A percentile compares a stretch with the other conserved stretches of the same genome.
Evolutionary conservation across 2,329 filamentous ascomycete genomes (phyloP).

Genomic region (Botrytis fabae): DNA sequence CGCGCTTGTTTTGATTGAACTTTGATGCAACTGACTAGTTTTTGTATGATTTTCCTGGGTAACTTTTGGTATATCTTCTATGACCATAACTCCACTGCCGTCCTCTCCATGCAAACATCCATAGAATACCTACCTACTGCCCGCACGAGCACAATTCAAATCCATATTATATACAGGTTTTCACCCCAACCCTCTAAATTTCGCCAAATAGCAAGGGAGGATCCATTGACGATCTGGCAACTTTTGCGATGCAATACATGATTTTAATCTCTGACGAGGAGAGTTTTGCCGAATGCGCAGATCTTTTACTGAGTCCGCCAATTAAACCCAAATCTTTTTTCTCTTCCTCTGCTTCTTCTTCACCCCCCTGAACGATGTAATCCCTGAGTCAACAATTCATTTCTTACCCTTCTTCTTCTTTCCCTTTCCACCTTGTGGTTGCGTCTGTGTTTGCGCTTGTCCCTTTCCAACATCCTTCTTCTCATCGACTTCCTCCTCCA

Average conservation of each 20-base stretch:
- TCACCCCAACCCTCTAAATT: background rate
- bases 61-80: background rate
- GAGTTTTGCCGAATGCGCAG: background rate
- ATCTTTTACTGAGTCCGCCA: background rate
- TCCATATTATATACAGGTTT: background rate
- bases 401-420: constrained; percentile 74
- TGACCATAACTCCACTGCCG: background rate
- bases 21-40: background rate
- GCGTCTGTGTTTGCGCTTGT: constrained; percentile 42
- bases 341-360: background rate
- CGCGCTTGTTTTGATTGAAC: background rate
- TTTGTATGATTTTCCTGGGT: background rate
- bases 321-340: background rate
- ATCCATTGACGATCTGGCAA: background rate
- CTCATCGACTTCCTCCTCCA: constrained; percentile 45
- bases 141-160: background rate
- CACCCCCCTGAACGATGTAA: background rate
- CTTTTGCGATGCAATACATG: background rate
- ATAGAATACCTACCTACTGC: background rate
- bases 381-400: constrained; percentile 44
- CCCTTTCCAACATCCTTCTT: constrained; percentile 39
- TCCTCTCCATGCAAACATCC: constrained; percentile 16
- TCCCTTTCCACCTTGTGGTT: constrained; percentile 50
- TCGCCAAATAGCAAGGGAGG: background rate
- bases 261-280: background rate